Conservation (phyloP, 2,329 filamentous ascomycete species). For the Penicillium sp. region DNA sequence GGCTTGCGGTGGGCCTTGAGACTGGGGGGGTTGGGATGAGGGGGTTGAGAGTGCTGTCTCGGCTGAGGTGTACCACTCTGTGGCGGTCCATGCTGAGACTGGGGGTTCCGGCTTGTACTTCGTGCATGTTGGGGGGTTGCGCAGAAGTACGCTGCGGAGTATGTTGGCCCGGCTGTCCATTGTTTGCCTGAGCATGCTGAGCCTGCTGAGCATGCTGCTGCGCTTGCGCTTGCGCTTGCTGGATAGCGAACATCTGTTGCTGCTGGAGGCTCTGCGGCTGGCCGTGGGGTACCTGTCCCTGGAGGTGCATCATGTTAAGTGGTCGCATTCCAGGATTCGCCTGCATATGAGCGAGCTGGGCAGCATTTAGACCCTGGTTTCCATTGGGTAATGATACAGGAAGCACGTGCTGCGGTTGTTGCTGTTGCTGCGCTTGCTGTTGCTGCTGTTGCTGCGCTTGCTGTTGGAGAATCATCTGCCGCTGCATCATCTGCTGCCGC, state of each 20-base stretch:
- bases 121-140: conserved; percentile 42
- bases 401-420: conserved; percentile 33
- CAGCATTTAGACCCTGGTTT: conserved; percentile 37
- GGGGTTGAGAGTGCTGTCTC: conserved; percentile 28
- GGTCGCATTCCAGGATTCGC: conserved; percentile 39
- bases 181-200: conserved; percentile 21
- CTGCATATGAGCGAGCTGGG: conserved; percentile 44
- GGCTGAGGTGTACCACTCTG: conserved; percentile 38
- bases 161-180: conserved; percentile 22
- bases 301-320: conserved; percentile 38
- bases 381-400: conserved; percentile 41
- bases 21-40: conserved; percentile 33
- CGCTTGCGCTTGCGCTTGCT: conserved; percentile 22
- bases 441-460: conserved; percentile 34
- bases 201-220: conserved; percentile 22
- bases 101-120: conserved; percentile 39
- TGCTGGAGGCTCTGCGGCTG: conserved; percentile 43
- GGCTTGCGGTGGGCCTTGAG: conserved; percentile 33
- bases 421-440: conserved; percentile 31
- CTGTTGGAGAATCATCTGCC: conserved; percentile 19
- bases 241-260: conserved; percentile 29
- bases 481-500: conserved; percentile 21
- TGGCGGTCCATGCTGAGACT: conserved; percentile 41
- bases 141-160: conserved; percentile 40
- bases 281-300: conserved; percentile 39